Percentiles rank a stretch among this genome's conserved stretches.
Conservation (phyloP, 2,329 filamentous ascomycete species). For the Penicillium rolfsii region DNA sequence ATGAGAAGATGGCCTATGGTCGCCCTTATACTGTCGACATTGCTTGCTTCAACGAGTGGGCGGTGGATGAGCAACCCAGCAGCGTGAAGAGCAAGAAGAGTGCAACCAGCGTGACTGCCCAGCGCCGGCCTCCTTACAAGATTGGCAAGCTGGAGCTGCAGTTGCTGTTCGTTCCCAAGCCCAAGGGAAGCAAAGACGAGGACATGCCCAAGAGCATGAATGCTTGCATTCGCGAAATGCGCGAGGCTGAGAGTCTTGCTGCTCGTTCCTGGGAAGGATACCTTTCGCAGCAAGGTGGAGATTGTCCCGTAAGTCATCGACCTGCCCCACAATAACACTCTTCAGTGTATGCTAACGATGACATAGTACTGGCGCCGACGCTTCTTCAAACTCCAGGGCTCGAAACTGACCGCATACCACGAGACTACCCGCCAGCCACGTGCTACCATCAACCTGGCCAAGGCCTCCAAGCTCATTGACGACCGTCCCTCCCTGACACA, state of each 20-base stretch:
- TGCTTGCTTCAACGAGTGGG: constrained; percentile 98
- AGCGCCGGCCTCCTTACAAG: constrained; percentile 87
- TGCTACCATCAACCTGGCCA: constrained; percentile 93
- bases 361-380: constrained; percentile 91
- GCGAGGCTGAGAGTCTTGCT: constrained; percentile 80
- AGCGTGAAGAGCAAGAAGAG: constrained; percentile 94
- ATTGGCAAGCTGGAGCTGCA: constrained; percentile 94
- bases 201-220: constrained; percentile 99
- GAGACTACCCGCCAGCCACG: constrained; percentile 93
- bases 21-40: constrained; percentile 86
- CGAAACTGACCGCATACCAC: constrained; percentile 92
- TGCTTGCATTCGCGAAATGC: constrained; percentile 89
- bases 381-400: constrained; percentile 91
- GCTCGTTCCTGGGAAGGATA: constrained; percentile 82
- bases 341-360: constrained; percentile 23
- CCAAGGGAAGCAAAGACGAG: constrained; percentile 82
- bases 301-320: constrained; percentile 79
- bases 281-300: constrained; percentile 93
- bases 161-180: constrained; percentile 90
- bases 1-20: constrained; percentile 85
- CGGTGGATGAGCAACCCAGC: constrained; percentile 78
- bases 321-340: neutral
- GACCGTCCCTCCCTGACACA: constrained; percentile 83
- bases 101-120: constrained; percentile 57
- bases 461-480: constrained; percentile 90